Conservation (phyloP, 768 basidiomycete genomes). For the Boletellus ananas region DNA sequence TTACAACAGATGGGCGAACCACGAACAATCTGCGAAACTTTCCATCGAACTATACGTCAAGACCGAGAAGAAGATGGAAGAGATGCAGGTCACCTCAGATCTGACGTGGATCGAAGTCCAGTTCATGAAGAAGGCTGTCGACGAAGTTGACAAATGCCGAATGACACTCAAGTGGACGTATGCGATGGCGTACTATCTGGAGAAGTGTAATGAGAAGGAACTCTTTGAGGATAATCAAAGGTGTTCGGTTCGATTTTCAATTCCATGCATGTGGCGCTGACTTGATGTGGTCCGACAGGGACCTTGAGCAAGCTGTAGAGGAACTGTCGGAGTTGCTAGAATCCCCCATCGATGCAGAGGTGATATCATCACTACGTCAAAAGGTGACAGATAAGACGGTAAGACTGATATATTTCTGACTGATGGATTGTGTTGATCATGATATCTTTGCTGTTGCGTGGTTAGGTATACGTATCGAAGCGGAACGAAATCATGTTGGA, state of each 20-base stretch:
- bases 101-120: conserved; percentile 99
- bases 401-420: conserved; percentile 18
- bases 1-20: conserved; percentile 99
- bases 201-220: conserved; percentile 87
- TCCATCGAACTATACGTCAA: conserved; percentile 88
- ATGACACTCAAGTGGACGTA: conserved; percentile 99
- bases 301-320: conserved; percentile 93
- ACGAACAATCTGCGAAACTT: conserved; percentile 98
- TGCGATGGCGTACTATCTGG: conserved; percentile 97
- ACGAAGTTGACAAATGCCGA: conserved; percentile 83
- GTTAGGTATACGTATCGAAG: conserved; percentile 90
- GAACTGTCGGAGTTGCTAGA: conserved; percentile 91
- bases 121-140: conserved; percentile 98
- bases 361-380: conserved; percentile 76
- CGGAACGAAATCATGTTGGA: conserved; percentile 93
- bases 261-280: background rate
- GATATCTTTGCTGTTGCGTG: background rate
- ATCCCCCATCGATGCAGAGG: conserved; percentile 82
- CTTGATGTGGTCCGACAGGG: conserved; percentile 41
- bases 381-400: conserved; percentile 97
- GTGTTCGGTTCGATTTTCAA: conserved; percentile 28
- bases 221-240: conserved; percentile 97
- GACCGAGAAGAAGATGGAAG: conserved; percentile 99
- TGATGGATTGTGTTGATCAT: background rate
- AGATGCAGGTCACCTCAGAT: conserved; percentile 91